Conservation (phyloP, 2,329 filamentous ascomycete species). For the Emmonsiellopsis sp. region DNA sequence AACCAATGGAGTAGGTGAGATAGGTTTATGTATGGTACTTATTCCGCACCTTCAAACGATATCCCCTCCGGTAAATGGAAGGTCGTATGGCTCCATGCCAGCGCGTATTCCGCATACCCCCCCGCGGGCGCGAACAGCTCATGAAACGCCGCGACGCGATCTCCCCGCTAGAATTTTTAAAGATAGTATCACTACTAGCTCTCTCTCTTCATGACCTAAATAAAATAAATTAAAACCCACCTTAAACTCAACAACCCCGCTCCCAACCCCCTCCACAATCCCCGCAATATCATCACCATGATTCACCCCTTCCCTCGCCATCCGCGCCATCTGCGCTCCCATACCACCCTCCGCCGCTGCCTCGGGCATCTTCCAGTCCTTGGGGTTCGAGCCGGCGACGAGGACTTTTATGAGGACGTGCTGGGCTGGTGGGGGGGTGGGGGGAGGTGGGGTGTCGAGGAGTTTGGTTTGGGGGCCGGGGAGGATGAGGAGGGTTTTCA, state of each 20-base stretch:
- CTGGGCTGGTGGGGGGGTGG: conserved; percentile 31
- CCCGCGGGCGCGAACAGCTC: conserved; percentile 43
- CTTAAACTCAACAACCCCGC: conserved; percentile 44
- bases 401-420: conserved; percentile 33
- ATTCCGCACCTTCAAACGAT: conserved; percentile 41
- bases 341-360: background rate
- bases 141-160: conserved; percentile 42
- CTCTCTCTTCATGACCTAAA: background rate
- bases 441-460: conserved; percentile 22
- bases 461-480: conserved; percentile 26
- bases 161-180: conserved; percentile 33
- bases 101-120: conserved; percentile 48
- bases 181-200: background rate
- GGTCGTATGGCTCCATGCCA: conserved; percentile 44
- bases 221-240: conserved; percentile 9
- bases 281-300: conserved; percentile 45
- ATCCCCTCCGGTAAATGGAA: conserved; percentile 43
- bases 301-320: conserved; percentile 9
- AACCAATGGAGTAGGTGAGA: background rate
- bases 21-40: background rate
- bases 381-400: conserved; percentile 37
- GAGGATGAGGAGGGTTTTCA: conserved; percentile 33
- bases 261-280: conserved; percentile 42
- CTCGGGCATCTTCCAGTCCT: conserved; percentile 35
- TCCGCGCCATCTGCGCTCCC: conserved; percentile 10